Evolutionary conservation across 768 basidiomycete genomes (phyloP).

Genomic region (Pleurotus giganteus): DNA sequence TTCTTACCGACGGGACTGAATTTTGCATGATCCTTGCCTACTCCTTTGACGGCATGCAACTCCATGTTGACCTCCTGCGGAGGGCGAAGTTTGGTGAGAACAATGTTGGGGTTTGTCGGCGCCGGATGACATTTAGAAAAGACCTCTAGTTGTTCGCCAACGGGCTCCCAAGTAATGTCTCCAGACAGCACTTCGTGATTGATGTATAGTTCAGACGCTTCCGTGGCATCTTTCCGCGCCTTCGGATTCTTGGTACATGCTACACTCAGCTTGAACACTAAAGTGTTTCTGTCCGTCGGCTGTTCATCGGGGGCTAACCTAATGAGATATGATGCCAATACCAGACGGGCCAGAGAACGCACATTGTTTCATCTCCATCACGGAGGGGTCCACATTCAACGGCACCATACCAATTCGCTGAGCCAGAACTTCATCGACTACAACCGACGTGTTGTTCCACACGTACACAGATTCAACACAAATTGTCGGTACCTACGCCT

Average conservation of each 20-base stretch:
- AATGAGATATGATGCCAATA: background rate
- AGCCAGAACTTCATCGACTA: slow-evolving; percentile 91
- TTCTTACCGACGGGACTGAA: slow-evolving; percentile 88
- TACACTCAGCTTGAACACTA: slow-evolving; percentile 82
- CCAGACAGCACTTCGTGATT: slow-evolving; percentile 69
- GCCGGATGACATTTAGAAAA: slow-evolving; percentile 54
- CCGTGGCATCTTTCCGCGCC: slow-evolving; percentile 50
- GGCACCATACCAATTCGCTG: slow-evolving; percentile 91
- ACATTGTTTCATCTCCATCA: slow-evolving; percentile 56
- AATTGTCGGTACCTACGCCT: slow-evolving; percentile 78
- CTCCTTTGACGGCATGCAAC: slow-evolving; percentile 88
- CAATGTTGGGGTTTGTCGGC: slow-evolving; percentile 78
- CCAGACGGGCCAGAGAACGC: slow-evolving; percentile 12
- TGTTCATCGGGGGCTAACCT: slow-evolving; percentile 42
- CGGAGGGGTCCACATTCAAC: slow-evolving; percentile 78
- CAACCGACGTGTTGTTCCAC: slow-evolving; percentile 92
- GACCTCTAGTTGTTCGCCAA: slow-evolving; percentile 73
- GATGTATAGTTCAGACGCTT: slow-evolving; percentile 54
- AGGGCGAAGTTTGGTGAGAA: slow-evolving; percentile 88
- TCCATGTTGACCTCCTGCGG: slow-evolving; percentile 86
- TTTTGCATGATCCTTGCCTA: slow-evolving; percentile 95
- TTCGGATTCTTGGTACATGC: slow-evolving; percentile 61
- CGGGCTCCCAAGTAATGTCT: slow-evolving; percentile 73
- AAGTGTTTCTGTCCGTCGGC: slow-evolving; percentile 86
- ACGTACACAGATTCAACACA: slow-evolving; percentile 90